phyloP scores from a whole-genome alignment of 352 stramenopile species.

The Pythium apleroticum region DNA sequence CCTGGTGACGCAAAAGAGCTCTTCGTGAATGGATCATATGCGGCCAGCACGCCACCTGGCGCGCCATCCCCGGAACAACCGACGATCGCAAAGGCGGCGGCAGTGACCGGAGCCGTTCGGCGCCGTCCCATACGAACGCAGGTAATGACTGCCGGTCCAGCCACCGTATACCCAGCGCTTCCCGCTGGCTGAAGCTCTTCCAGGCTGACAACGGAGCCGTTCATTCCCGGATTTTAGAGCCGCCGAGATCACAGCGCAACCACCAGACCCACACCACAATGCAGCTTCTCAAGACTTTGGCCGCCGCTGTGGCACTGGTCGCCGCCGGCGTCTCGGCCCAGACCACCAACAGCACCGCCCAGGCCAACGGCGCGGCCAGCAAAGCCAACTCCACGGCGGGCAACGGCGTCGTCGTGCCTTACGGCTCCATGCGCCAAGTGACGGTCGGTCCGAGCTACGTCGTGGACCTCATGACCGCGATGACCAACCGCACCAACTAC shows the following conservation, averaged over 20 bases:
- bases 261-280: not conserved
- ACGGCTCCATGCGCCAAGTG: not conserved
- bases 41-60: not conserved
- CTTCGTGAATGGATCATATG: not conserved
- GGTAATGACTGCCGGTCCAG: not conserved
- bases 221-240: too few species aligned
- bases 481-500: constrained; percentile 16
- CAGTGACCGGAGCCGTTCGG: not conserved
- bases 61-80: not conserved
- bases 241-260: not conserved
- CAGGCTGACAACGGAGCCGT: too few species aligned
- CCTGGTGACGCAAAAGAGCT: too few species aligned
- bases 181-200: not conserved
- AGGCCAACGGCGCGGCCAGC: not conserved
- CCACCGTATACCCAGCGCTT: not conserved
- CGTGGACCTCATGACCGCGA: constrained; percentile 5
- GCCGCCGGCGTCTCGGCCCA: not conserved
- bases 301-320: not conserved
- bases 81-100: not conserved
- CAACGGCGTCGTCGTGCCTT: not conserved
- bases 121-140: too few species aligned
- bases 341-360: not conserved
- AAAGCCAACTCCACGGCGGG: not conserved
- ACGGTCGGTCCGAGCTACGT: constrained; percentile 4
- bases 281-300: not conserved